Base-by-base conservation (phyloP, 176 grass and related monocot species). In the Themeda triandra region DNA sequence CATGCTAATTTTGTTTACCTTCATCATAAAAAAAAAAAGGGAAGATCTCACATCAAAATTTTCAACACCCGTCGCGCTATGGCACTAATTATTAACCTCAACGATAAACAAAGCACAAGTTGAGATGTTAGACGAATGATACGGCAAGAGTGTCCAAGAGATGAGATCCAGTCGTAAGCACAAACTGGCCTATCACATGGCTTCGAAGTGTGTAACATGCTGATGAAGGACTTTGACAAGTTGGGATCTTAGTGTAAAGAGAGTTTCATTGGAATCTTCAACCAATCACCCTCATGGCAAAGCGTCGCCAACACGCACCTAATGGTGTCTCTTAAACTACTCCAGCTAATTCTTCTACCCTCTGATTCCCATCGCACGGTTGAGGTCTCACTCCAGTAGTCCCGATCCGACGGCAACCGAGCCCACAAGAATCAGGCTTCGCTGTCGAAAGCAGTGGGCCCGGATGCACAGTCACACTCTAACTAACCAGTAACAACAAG, bases 81-180 rank as follows among this genome's bases (percentile, higher is more conserved):
- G 58, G 1, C 5, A n/a, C 4, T 29, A 23, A 10, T 51, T 60
- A 18, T 59, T 6, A 56, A 66, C n/a, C 69, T 66, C 4, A 11
- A 53, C 13, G 17, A 31, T 87, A 81, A 87, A 87, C 44, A 87
- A 75, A 81, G 13, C 35, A 58, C 78, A 58, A 75, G 24, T 81
- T 67, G 85, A 66, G 25, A 48, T 40, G 6, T 10, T 10, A 8
- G 15, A 73, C 30, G 30, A 72, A 72, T 64, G 46, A 21, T 12
- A 76, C 24, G 53, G 63, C 63, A 60, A 56, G 18, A 54, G 76
- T 54, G 63, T 36, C 53, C 19, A 56, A n/a, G 0, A 73, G 35
- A 82, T 13, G 73, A 64, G 72, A 71, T 69, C 29, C 32, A 11
- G 5, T 45, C 13, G 5, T 4, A 13, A 24, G 42, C 46, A 54